phyloP scores from a whole-genome alignment of 192 early-diverging fungal species.

The Rhizoclosmatium sp. region DNA sequence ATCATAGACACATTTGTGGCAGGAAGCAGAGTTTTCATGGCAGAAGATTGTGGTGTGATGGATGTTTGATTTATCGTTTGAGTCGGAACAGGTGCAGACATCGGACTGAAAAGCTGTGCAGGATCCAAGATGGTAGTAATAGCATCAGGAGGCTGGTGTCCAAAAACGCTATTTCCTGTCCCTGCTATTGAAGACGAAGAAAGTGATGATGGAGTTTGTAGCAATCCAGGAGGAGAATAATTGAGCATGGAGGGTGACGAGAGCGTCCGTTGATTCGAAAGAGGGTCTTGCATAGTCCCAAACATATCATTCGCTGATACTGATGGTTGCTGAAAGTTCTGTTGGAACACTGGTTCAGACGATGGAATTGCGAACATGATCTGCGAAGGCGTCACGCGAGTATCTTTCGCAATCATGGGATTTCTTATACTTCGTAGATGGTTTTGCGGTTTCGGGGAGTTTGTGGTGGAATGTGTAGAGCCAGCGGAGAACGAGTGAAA shows the following conservation, averaged over 20 bases:
- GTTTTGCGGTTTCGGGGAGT: not conserved
- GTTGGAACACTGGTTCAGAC: too few species aligned
- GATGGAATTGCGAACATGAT: not conserved
- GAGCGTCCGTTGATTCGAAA: too few species aligned
- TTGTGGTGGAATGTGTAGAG: not conserved
- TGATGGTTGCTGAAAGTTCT: too few species aligned
- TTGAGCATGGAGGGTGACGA: not conserved
- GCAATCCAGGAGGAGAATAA: not conserved
- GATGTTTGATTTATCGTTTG: too few species aligned
- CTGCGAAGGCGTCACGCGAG: not conserved
- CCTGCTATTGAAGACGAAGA: not conserved
- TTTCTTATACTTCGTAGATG: not conserved
- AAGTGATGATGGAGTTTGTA: not conserved
- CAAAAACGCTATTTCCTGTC: conserved; percentile 3
- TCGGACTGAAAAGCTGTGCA: not conserved
- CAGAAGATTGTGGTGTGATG: too few species aligned
- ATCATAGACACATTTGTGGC: too few species aligned
- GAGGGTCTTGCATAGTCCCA: too few species aligned
- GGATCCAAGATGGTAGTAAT: not conserved
- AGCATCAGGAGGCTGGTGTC: not conserved
- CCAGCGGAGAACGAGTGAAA: not conserved
- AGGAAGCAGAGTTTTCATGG: too few species aligned
- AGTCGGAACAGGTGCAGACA: not conserved
- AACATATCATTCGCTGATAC: too few species aligned
- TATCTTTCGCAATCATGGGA: not conserved